phyloP scores from a whole-genome alignment of 805 yeast genomes.

The Suhomyces pyralidae region DNA sequence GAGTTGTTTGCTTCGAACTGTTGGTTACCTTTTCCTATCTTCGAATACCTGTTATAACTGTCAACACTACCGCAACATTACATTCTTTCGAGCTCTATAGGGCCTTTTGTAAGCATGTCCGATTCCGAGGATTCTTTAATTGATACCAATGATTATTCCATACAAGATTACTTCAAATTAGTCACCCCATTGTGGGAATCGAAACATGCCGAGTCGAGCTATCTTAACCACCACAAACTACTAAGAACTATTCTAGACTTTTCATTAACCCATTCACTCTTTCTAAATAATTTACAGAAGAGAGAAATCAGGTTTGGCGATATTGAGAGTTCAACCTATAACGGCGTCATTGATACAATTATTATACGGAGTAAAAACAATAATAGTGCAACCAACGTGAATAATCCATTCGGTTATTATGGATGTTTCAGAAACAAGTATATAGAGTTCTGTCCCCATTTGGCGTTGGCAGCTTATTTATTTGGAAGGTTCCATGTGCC shows the following conservation, averaged over 20 bases:
- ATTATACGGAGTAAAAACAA: constrained; percentile 4
- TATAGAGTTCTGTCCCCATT: constrained; percentile 27
- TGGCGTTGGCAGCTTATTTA: constrained; percentile 25
- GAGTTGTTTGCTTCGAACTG: background rate
- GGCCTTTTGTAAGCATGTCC: constrained; percentile 11
- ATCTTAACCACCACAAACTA: constrained; percentile 18
- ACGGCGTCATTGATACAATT: constrained; percentile 1
- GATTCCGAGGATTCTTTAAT: constrained; percentile 16
- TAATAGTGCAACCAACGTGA: background rate
- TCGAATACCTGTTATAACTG: background rate
- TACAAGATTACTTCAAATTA: constrained; percentile 19
- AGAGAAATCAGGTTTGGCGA: constrained; percentile 23
- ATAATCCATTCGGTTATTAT: constrained; percentile 8
- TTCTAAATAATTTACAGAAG: constrained; percentile 21
- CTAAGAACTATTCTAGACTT: constrained; percentile 26
- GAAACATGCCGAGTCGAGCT: constrained; percentile 7
- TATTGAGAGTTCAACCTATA: constrained; percentile 5
- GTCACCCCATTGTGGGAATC: constrained; percentile 16
- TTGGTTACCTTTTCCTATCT: background rate
- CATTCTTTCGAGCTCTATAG: background rate
- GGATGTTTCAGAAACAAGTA: constrained; percentile 22
- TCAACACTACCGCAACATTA: background rate
- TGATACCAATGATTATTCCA: constrained; percentile 13
- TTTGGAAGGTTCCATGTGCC: constrained; percentile 28
- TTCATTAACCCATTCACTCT: constrained; percentile 19